phyloP scores from a whole-genome alignment of 495 filamentous ascomycete species.

The Podospora tetraspora region DNA sequence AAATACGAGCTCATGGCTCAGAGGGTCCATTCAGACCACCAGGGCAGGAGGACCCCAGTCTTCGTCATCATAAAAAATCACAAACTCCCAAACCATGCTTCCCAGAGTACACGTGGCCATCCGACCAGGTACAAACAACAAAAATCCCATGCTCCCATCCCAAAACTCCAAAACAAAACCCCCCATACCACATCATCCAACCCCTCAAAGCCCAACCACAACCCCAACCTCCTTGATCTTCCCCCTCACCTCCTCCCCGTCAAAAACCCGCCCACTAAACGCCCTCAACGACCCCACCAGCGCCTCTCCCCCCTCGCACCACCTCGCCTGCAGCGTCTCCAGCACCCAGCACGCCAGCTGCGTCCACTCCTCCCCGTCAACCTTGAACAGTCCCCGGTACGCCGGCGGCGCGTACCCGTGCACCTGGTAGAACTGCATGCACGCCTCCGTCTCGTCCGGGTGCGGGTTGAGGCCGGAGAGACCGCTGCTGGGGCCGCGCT shows the following conservation, averaged over 20 bases:
- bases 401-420: not conserved
- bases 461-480: not conserved
- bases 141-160: too few species aligned
- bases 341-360: not conserved
- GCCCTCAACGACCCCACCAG: not conserved
- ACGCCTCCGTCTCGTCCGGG: not conserved
- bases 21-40: not conserved
- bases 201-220: not conserved
- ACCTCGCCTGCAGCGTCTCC: not conserved
- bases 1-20: not conserved
- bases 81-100: not conserved
- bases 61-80: not conserved
- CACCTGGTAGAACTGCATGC: not conserved
- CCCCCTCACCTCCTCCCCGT: not conserved
- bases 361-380: not conserved
- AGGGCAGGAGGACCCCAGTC: not conserved
- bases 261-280: not conserved
- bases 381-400: not conserved
- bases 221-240: not conserved
- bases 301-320: not conserved
- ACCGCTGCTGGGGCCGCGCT: not conserved
- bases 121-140: not conserved
- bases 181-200: too few species aligned
- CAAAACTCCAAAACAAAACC: not conserved
- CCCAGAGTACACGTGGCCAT: not conserved